Percentiles rank a stretch among this genome's conserved stretches.
Conservation (phyloP, 2,329 filamentous ascomycete species). For the Trichoderma polysporum region DNA sequence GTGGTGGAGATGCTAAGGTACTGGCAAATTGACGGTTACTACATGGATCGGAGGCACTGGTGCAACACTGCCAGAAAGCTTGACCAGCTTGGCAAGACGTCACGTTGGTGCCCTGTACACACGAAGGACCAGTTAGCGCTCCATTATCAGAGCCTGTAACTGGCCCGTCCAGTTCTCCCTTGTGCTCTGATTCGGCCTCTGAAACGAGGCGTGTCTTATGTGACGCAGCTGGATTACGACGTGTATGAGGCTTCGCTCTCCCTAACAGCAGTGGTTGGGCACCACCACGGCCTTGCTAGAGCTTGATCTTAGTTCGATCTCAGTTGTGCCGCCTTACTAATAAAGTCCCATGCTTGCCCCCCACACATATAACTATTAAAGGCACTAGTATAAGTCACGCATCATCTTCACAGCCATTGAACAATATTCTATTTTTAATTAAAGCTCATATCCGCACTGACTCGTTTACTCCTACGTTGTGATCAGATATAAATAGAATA, state of each 20-base stretch:
- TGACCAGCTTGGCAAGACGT: not conserved
- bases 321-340: not conserved
- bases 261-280: not conserved
- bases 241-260: not conserved
- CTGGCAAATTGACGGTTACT: not conserved
- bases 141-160: not conserved
- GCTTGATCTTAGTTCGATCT: not conserved
- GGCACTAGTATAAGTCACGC: too few relatives aligned
- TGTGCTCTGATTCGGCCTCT: not conserved
- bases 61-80: not conserved
- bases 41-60: not conserved
- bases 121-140: not conserved
- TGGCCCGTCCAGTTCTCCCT: not conserved
- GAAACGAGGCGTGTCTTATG: constrained; percentile 1
- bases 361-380: not conserved
- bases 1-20: not conserved
- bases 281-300: not conserved
- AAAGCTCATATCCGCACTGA: not conserved
- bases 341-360: too few relatives aligned
- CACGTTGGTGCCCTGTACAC: not conserved
- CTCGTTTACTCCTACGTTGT: not conserved
- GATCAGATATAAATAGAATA: not conserved
- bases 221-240: constrained; percentile 12
- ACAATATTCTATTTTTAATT: not conserved
- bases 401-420: too few relatives aligned